phyloP scores from a whole-genome alignment of 306 rosid species.

The Vachellia pachyceras region DNA sequence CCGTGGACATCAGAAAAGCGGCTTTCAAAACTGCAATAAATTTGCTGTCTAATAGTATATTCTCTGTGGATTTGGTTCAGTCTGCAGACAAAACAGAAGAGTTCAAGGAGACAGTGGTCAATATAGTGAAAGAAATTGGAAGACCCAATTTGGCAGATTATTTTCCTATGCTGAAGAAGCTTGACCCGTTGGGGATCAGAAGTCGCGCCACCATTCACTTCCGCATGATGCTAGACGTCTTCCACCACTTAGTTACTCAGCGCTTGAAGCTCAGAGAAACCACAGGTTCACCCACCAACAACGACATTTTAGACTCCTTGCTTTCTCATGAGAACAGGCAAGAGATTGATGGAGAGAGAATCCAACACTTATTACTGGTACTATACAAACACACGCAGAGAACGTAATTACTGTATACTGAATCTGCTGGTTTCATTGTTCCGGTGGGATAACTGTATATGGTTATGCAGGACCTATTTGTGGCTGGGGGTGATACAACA shows the following conservation, averaged over 20 bases:
- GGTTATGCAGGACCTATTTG: conserved; percentile 42
- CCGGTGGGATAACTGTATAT: not conserved
- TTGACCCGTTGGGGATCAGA: conserved; percentile 45
- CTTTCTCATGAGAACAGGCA: conserved; percentile 31
- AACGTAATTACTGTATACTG: not conserved
- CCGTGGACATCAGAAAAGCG: conserved; percentile 47
- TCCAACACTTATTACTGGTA: conserved; percentile 36
- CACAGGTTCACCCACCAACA: not conserved
- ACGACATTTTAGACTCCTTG: conserved; percentile 44
- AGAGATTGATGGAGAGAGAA: conserved; percentile 15
- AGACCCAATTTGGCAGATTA: conserved; percentile 40
- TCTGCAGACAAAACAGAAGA: conserved; percentile 31
- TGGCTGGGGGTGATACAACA: conserved; percentile 51
- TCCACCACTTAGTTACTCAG: not conserved
- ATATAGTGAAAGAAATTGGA: conserved; percentile 41
- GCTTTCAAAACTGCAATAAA: conserved; percentile 51
- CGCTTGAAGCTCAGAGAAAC: conserved; percentile 27
- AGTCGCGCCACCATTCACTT: conserved; percentile 2
- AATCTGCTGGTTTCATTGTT: not conserved
- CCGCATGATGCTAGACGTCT: not conserved
- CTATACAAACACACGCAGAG: too few species aligned
- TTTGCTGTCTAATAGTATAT: conserved; percentile 51
- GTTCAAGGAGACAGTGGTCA: conserved; percentile 28
- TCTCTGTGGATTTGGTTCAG: conserved; percentile 49
- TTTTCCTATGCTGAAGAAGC: conserved; percentile 36